Evolutionary conservation across 495 filamentous ascomycete genomes (phyloP), one percentile per base, ranked within the genome.

Genomic region (Penicillium samsonianum): DNA sequence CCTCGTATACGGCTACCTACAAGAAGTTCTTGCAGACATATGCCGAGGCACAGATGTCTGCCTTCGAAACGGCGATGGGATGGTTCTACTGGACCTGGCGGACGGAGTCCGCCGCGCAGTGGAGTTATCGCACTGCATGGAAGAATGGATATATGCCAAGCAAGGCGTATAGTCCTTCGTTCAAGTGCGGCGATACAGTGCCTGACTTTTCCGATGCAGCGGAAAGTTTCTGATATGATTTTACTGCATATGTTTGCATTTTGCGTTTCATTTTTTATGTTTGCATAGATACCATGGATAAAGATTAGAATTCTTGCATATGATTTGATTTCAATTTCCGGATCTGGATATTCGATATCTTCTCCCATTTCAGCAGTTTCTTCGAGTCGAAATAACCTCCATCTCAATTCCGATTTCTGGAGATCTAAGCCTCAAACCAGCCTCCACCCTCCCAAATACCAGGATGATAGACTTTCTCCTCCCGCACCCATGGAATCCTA

Each of bases 31-130:
- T 99, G 58, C 81, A 80, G 63, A 89, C 87, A 67, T 97, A 98
- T 75, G 93, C 94, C 22, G 88, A 96, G 73, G 93, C 92, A 40
- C 95, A 99, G 77, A 98, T 99, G 90, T 74, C 81, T 16, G 88
- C 85, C 28, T 99, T 96, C 60, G 92, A 96, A 71, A 84, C 85
- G 43, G 90, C 88, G 7, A 92, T 89, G 86, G 95, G 95, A 46
- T 98, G 95, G 94, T 92, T 96, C 74, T 98, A 98, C 75, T 99
- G 95, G 95, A 96, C 92, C 22, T 91, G 88, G 90, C 75, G 84
- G 57, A 92, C 88, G 4, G 87, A 92, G 74, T 80, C 73, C 38
- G 87, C 91, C 46, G 78, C 86, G 38, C 94, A 98, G 75, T 99
- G 94, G 94, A 96, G 91, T 71, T 99, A 93, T 68, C 91, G 90